Base-by-base conservation (phyloP, 2,329 filamentous ascomycete genomes). In the Paracorniculantispora psalliotae region DNA sequence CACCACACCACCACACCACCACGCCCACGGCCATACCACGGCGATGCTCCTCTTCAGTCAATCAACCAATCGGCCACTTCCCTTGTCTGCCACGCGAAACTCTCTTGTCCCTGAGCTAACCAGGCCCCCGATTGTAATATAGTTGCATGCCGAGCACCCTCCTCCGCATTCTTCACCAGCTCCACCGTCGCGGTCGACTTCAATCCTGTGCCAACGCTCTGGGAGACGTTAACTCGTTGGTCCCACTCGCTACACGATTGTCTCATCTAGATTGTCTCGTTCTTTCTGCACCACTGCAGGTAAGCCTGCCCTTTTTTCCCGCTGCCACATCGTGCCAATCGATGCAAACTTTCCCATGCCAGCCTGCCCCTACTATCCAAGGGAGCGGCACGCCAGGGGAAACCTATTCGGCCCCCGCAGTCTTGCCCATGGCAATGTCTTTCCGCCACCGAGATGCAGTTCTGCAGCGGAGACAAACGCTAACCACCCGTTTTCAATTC, bases 151-250 rank as follows among this genome's bases (percentile, higher is more conserved):
- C 73, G 69, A 68, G 67, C 65, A 63, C 64, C 61, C 48, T 61
- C 62, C 63, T 66, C 55, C 66, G 70, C 72, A 71, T 71, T 70
- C 69, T 69, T 68, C 68, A 61, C 63, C 63, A 64, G 70, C 73
- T 74, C 72, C 70, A 73, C 74, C 70, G 71, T 73, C 71, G 72
- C 75, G 75, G 72, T 76, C 72, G 70, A 69, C 66, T 71, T 68
- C 66, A 68, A 69, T 69, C 67, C 71, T 75, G 71, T 75, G 73
- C 71, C 74, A 75, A 71, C 69, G 72, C 69, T 69, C 79, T 81
- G 79, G 82, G 81, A 85, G 80, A 83, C 82, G 81, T 85, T 85
- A 81, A 75, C 80, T 85, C 82, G 82, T 82, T 80, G 77, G 79
- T 84, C 79, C 81, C 78, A 78, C 77, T 69, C 70, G 69, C 70